Percentiles rank a stretch among this genome's conserved stretches.
Conservation (phyloP, 768 basidiomycete genomes). For the Amanita rubescens region DNA sequence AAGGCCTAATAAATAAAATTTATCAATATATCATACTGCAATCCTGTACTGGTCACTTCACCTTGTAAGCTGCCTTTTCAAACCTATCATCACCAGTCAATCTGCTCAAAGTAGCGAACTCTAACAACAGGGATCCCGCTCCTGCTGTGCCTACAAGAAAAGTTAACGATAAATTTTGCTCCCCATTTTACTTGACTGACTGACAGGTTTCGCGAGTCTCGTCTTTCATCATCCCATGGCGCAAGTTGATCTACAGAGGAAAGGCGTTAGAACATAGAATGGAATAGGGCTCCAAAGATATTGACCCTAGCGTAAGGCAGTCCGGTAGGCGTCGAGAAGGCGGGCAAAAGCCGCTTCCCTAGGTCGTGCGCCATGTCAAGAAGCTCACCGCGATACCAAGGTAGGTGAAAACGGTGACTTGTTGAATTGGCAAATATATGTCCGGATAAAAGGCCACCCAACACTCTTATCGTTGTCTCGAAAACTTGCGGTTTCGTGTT, state of each 20-base stretch:
- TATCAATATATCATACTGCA: neutral
- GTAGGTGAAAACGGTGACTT: slow-evolving; percentile 62
- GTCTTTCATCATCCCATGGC: slow-evolving; percentile 65
- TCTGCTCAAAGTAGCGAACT: slow-evolving; percentile 89
- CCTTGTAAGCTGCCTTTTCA: slow-evolving; percentile 79
- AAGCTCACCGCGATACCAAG: slow-evolving; percentile 81
- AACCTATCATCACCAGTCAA: slow-evolving; percentile 87
- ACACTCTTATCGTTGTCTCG: slow-evolving; percentile 90
- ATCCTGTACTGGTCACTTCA: slow-evolving; percentile 9
- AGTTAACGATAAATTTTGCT: slow-evolving; percentile 5
- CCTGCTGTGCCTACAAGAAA: slow-evolving; percentile 69
- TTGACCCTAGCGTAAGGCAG: slow-evolving; percentile 84
- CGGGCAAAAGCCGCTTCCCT: slow-evolving; percentile 79
- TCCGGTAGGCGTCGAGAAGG: slow-evolving; percentile 87
- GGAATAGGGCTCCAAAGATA: slow-evolving; percentile 8
- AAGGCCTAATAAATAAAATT: slow-evolving; percentile 46
- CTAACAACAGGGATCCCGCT: slow-evolving; percentile 87
- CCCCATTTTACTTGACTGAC: slow-evolving; percentile 20
- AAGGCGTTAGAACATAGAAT: slow-evolving; percentile 5
- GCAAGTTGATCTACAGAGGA: slow-evolving; percentile 63
- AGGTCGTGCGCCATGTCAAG: slow-evolving; percentile 81
- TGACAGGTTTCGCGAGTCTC: slow-evolving; percentile 83
- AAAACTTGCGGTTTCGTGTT: slow-evolving; percentile 98
- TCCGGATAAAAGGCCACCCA: slow-evolving; percentile 84
- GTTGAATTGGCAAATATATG: slow-evolving; percentile 72